Evolutionary conservation across 176 grass and related monocot species (phyloP).

Genomic region (Calamus simplicifolius): DNA sequence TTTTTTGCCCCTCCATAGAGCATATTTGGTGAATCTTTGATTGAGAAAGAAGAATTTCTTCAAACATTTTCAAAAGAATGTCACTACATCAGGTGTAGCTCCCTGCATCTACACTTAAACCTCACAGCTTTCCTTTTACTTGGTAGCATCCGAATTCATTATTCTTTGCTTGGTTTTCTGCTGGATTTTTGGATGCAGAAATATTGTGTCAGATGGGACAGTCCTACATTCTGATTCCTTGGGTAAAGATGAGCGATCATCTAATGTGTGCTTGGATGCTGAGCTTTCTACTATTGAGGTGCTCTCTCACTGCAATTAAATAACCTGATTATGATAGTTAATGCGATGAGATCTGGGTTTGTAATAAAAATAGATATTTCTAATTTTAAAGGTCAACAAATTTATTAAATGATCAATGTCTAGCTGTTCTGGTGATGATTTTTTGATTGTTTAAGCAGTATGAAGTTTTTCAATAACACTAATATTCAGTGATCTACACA

Average conservation of each 20-base stretch:
- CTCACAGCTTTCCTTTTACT: not conserved
- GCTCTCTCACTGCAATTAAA: conserved; percentile 6
- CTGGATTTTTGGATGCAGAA: conserved; percentile 17
- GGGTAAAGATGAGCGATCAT: conserved; percentile 2
- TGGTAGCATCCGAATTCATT: conserved; percentile 2
- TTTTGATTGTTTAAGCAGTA: no score
- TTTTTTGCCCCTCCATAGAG: conserved; percentile 30
- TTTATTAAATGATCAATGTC: no score
- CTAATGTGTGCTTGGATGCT: not conserved
- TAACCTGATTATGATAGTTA: not conserved
- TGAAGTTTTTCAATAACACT: no score
- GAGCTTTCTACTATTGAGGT: conserved; percentile 33
- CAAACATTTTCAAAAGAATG: conserved; percentile 65
- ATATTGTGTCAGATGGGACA: conserved; percentile 19
- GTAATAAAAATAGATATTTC: no score
- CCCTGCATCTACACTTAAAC: not conserved
- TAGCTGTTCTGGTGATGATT: no score
- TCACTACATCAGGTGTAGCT: conserved; percentile 44
- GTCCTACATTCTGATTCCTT: conserved; percentile 20
- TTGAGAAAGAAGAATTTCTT: conserved; percentile 81
- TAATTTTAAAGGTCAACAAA: no score
- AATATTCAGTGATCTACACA: no score
- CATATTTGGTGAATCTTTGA: conserved; percentile 78
- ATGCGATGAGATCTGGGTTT: no score
- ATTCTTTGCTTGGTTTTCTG: conserved; percentile 4